Base-by-base conservation (phyloP, 768 basidiomycete species). In the Fibroporia radiculosa region DNA sequence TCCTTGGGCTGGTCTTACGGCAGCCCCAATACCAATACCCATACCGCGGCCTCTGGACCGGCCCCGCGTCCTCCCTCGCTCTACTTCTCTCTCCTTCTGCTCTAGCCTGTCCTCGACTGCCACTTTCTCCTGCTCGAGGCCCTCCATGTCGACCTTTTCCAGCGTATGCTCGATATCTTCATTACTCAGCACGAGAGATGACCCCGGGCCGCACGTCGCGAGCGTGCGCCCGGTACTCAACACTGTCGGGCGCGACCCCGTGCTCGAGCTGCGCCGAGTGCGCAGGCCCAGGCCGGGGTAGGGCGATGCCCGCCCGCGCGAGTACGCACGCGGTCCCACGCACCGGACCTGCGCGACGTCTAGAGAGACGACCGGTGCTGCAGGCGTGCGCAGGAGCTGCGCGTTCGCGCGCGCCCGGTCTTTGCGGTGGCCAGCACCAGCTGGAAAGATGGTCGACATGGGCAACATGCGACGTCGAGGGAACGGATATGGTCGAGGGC, bases 151-250 rank as follows among this genome's bases (percentile, higher is more conserved):
- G 5, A 42, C 40, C 47, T 52, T 48, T 28, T 52, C 51, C 40
- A 52, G 25, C 5, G 51, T 48, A 14, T 37, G 47, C 44, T 52
- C 51, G 20, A 52, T 36, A 32, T 52, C 51, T 22, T 52, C 51
- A 38, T 52, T 45, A 41, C 51, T 52, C 14, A 45, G 34, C 1
- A 46, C 51, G 11, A 48, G 44, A 18, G 47, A 45, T 33, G 42
- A 27, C n/a, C 36, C 24, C 2, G 27, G 35, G 22, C 22, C 50
- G 8, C 23, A 27, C 46, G 44, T 40, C 26, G 32, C 45, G 25
- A 48, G 39, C 13, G 39, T 46, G 6, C 50, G 37, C 10, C 50
- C 50, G 7, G 46, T 42, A 23, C 50, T 46, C 13, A 51, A 32
- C 16, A 51, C 46, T 10, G 50, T 51, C 13, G 40, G 40, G 5